Evolutionary conservation across 106 monocot genomes (phyloP), one percentile per base, ranked within the genome.

Genomic region (Chionographis japonica): DNA sequence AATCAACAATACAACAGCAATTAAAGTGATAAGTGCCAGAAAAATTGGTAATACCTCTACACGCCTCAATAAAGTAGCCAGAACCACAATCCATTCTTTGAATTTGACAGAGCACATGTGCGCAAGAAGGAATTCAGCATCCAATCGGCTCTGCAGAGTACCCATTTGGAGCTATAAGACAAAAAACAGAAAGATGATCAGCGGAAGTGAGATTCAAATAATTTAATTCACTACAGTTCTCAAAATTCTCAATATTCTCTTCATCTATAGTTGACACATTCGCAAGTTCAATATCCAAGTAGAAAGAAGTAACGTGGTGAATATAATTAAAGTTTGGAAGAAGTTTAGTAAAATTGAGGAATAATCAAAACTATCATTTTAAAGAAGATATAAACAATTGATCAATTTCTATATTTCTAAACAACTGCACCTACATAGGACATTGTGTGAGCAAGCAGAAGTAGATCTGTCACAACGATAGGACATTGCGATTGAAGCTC

Each of bases 61-160:
- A 60, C 98, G 98, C 68, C 90, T 80, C 53, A 98, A 76, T 49
- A 98, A 65, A 83, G 98, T 98, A 50, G 98, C 98, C 19, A 98
- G 73, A 52, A 98, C 87, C 55, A 98, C 93, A 77, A 98, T 90
- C 98, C 98, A 98, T 74, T 98, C 98, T 81, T 92, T 98, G 68
- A 98, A 98, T 75, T 93, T 98, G 56, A 98, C 98, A 75, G 98
- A 93, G 74, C 98, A 98, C 98, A 98, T 98, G 70, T 98, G 98
- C 12, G 98, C 92, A 50, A 98, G 76, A 58, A 98, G 84, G 66
- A 98, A 98, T 54, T 98, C 98, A 57, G 98, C 98, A 85, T 98
- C 98, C 62, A 98, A 64, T 50, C 98, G 86, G 66, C 98, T 98
- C 77, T 98, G 98, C 6, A 98, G 80, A 49, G 92, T 87, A 54